Evolutionary conservation across 208 protist genomes (phyloP).

Genomic region (Wallacemonas collosoma): DNA sequence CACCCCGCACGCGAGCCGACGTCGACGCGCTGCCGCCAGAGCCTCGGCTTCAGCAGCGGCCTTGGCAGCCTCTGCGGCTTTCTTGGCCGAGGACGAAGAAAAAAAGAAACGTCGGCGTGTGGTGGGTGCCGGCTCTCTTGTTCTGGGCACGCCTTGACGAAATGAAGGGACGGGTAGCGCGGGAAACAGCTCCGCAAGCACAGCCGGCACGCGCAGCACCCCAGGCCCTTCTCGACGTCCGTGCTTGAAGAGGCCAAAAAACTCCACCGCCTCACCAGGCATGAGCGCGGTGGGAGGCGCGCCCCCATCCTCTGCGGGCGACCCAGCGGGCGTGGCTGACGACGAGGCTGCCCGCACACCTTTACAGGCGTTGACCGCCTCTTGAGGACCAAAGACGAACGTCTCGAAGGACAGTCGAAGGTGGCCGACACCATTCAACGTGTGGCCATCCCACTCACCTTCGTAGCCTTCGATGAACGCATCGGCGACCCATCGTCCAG

Average conservation of each 20-base stretch:
- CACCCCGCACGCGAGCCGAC: slow-evolving; percentile 8
- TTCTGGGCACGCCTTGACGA: background rate
- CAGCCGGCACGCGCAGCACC: slow-evolving; percentile 55
- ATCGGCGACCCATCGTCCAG: slow-evolving; percentile 65
- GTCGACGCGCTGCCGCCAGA: background rate
- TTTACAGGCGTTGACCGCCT: too few species aligned
- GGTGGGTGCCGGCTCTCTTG: background rate
- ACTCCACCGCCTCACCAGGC: slow-evolving; percentile 44
- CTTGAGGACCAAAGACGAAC: slow-evolving; percentile 25
- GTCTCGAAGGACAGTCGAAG: slow-evolving; percentile 48
- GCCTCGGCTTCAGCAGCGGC: background rate
- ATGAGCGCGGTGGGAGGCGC: background rate
- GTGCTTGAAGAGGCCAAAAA: slow-evolving; percentile 80
- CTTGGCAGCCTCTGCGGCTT: background rate
- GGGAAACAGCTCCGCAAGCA: slow-evolving; percentile 19
- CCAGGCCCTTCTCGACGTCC: slow-evolving; percentile 73
- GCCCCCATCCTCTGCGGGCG: background rate
- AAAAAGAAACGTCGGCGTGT: slow-evolving; percentile 12
- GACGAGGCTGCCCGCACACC: too few species aligned
- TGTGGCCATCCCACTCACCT: slow-evolving; percentile 79
- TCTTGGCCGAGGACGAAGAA: background rate
- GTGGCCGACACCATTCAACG: slow-evolving; percentile 73
- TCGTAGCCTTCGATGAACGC: slow-evolving; percentile 82
- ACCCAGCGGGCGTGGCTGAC: too few species aligned
- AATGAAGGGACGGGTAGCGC: slow-evolving; percentile 10